Percentiles rank a stretch among this genome's conserved stretches.
Evolutionary conservation across 768 basidiomycete species (phyloP).

Genomic region (Auricularia sp.): DNA sequence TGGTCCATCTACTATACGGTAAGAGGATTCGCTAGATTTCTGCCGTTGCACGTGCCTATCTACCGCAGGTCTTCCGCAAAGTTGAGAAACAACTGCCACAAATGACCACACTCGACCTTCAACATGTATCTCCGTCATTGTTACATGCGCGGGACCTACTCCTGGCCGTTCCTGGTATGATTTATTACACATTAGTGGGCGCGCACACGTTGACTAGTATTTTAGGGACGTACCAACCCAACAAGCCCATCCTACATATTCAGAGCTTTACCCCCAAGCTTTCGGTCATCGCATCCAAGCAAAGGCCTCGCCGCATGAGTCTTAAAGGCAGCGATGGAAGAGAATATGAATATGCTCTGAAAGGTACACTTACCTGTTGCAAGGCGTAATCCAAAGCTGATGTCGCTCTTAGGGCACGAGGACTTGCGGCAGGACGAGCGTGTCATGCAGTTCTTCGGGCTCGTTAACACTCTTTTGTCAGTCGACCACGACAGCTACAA

Average conservation of each 20-base stretch:
- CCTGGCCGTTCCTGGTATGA: conserved; percentile 70
- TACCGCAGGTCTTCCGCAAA: conserved; percentile 30
- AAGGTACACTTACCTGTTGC: conserved; percentile 21
- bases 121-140: conserved; percentile 38
- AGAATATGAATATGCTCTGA: conserved; percentile 35
- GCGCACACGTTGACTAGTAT: neutral
- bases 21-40: neutral
- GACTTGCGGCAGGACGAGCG: conserved; percentile 42
- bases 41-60: neutral
- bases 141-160: conserved; percentile 34
- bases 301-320: conserved; percentile 33
- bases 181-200: neutral
- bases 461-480: conserved; percentile 36
- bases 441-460: conserved; percentile 43
- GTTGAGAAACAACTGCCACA: conserved; percentile 34
- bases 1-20: conserved; percentile 42
- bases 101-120: conserved; percentile 35
- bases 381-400: neutral
- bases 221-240: conserved; percentile 32
- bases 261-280: conserved; percentile 31
- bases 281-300: conserved; percentile 37
- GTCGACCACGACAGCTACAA: conserved; percentile 38
- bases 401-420: conserved; percentile 28
- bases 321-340: conserved; percentile 35
- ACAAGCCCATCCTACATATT: conserved; percentile 31